A percentile compares a stretch with the other conserved stretches of the same genome.
Conservation (phyloP, 495 filamentous ascomycete species). For the Lasiosphaeriaceae sp. region DNA sequence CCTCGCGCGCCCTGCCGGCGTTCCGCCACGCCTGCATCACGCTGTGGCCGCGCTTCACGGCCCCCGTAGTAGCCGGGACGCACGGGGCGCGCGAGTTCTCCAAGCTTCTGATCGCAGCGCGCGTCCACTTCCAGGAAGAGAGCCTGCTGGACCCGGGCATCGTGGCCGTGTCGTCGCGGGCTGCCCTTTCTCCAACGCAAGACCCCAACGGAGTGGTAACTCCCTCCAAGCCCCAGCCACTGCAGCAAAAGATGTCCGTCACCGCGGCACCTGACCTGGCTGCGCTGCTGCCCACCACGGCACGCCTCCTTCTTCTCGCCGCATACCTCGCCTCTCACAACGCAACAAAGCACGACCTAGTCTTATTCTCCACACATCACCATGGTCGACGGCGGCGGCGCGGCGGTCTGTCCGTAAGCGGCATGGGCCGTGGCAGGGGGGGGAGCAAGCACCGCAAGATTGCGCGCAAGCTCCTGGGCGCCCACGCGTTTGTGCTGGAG, state of each 20-base stretch:
- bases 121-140: conserved; percentile 75
- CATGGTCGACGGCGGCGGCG: conserved; percentile 44
- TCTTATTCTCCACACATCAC: conserved; percentile 80
- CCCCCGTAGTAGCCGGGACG: conserved; percentile 59
- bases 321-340: conserved; percentile 92
- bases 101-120: conserved; percentile 68
- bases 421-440: conserved; percentile 28
- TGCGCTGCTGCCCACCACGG: conserved; percentile 68
- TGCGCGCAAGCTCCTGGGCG: conserved; percentile 62
- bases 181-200: conserved; percentile 10
- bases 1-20: conserved; percentile 59
- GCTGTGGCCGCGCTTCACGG: conserved; percentile 68
- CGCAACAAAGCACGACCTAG: conserved; percentile 67
- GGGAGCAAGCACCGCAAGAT: conserved; percentile 64
- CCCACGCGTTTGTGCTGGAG: conserved; percentile 83
- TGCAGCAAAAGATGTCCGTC: too few relatives aligned
- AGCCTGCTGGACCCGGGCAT: conserved; percentile 66
- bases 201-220: conserved; percentile 6
- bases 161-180: conserved; percentile 36
- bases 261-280: conserved; percentile 26
- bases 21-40: conserved; percentile 54
- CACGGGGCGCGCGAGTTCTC: conserved; percentile 76
- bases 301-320: conserved; percentile 76
- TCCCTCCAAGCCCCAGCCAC: conserved; percentile 5
- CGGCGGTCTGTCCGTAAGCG: conserved; percentile 26